A percentile compares a stretch with the other conserved stretches of the same genome.
phyloP scores from a whole-genome alignment of 768 basidiomycete genomes.

The Roridomyces roridus region DNA sequence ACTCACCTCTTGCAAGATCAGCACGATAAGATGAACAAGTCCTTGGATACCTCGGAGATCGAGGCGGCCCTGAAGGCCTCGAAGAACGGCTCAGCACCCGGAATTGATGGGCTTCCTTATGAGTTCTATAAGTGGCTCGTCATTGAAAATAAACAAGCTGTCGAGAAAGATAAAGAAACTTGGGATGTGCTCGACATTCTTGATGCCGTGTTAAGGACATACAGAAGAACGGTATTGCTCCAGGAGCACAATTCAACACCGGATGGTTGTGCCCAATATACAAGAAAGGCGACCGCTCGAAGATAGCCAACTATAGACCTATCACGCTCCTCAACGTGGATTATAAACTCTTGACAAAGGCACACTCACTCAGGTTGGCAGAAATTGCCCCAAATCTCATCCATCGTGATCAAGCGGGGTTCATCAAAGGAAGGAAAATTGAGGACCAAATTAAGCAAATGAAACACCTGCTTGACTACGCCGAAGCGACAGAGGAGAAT shows the following conservation, averaged over 20 bases:
- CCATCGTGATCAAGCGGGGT: constrained; percentile 33
- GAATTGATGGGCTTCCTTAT: constrained; percentile 25
- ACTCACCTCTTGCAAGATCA: neutral
- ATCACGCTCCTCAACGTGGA: neutral
- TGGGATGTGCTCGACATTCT: constrained; percentile 18
- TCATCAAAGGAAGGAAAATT: constrained; percentile 27
- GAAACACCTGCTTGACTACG: constrained; percentile 13
- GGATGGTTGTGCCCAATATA: neutral
- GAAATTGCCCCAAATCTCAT: constrained; percentile 5
- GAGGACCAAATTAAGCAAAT: constrained; percentile 29
- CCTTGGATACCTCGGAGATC: neutral
- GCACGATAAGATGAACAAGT: neutral
- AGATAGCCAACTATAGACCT: neutral
- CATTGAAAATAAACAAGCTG: neutral
- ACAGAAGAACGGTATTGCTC: neutral
- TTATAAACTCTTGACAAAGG: neutral
- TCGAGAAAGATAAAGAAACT: neutral
- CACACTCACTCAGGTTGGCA: constrained; percentile 4
- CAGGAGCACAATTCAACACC: neutral
- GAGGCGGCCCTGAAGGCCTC: neutral
- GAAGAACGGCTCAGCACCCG: neutral
- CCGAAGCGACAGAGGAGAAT: constrained; percentile 12
- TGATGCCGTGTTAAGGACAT: neutral
- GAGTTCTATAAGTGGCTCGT: constrained; percentile 10
- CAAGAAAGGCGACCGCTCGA: neutral